A percentile compares a stretch with the other conserved stretches of the same genome.
phyloP scores from a whole-genome alignment of 176 grass and related monocot genomes.

The Phragmites australis region DNA sequence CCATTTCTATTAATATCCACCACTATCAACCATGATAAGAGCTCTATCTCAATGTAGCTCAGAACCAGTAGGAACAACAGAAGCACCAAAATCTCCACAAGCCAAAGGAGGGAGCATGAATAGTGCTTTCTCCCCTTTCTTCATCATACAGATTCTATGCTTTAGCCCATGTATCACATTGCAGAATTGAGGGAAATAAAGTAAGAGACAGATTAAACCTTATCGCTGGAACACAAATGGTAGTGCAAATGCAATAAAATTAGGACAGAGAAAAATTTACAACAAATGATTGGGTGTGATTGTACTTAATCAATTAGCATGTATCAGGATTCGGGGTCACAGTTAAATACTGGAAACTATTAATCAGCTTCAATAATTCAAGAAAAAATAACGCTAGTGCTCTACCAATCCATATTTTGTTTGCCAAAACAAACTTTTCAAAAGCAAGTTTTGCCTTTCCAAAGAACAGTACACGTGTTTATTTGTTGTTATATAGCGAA shows the following conservation, averaged over 20 bases:
- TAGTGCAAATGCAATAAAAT: neutral
- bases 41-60: slow-evolving; percentile 48
- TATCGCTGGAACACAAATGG: neutral
- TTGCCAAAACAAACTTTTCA: no score
- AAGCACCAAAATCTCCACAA: slow-evolving; percentile 17
- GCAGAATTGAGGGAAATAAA: slow-evolving; percentile 26
- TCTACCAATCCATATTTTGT: neutral
- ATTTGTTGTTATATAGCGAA: no score
- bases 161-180: slow-evolving; percentile 33
- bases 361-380: neutral
- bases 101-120: slow-evolving; percentile 34
- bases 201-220: neutral
- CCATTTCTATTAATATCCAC: slow-evolving; percentile 41
- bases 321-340: neutral
- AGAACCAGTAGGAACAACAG: slow-evolving; percentile 34
- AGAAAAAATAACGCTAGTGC: neutral
- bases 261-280: neutral
- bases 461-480: neutral
- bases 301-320: neutral
- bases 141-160: slow-evolving; percentile 42
- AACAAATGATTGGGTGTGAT: neutral
- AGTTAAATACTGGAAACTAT: neutral
- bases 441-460: no score
- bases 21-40: slow-evolving; percentile 46
- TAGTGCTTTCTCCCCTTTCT: slow-evolving; percentile 39